A percentile compares a stretch with the other conserved stretches of the same genome.
Conservation (phyloP, 1,139 yeast genomes). For the Pneumocystis canis region DNA sequence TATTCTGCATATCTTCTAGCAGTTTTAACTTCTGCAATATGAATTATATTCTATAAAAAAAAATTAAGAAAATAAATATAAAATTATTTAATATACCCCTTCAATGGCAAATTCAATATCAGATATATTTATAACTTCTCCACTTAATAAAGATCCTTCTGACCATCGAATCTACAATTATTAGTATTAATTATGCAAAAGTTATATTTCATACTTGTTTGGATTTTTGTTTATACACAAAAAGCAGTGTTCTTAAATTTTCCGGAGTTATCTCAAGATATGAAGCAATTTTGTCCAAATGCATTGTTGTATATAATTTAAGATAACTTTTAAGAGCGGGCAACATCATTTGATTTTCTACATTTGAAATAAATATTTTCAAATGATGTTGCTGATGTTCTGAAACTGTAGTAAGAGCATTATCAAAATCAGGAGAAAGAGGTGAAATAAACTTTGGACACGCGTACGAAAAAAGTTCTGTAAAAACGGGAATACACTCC, state of each 20-base stretch:
- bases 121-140: slow-evolving; percentile 29
- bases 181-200: slow-evolving; percentile 34
- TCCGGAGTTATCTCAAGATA: slow-evolving; percentile 29
- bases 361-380: slow-evolving; percentile 31
- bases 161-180: slow-evolving; percentile 26
- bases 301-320: slow-evolving; percentile 34
- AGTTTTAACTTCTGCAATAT: slow-evolving; percentile 32
- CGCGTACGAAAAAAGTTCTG: slow-evolving; percentile 33
- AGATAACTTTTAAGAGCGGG: slow-evolving; percentile 33
- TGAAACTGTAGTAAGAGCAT: slow-evolving; percentile 13
- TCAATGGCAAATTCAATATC: slow-evolving; percentile 33
- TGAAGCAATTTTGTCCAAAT: slow-evolving; percentile 30
- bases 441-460: slow-evolving; percentile 37
- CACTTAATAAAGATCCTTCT: slow-evolving; percentile 30
- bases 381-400: slow-evolving; percentile 33
- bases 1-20: slow-evolving; percentile 36
- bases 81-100: slow-evolving; percentile 17
- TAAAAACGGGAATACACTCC: slow-evolving; percentile 29
- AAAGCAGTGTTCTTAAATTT: slow-evolving; percentile 18
- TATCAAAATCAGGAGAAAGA: slow-evolving; percentile 25
- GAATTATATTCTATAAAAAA: slow-evolving; percentile 22
- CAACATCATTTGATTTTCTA: slow-evolving; percentile 27
- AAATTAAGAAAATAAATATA: not conserved
- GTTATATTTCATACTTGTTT: slow-evolving; percentile 26
- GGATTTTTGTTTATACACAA: not conserved